A percentile compares a stretch with the other conserved stretches of the same genome.
Evolutionary conservation across 306 rosid species (phyloP).

Genomic region (Macrotyloma uniflorum): DNA sequence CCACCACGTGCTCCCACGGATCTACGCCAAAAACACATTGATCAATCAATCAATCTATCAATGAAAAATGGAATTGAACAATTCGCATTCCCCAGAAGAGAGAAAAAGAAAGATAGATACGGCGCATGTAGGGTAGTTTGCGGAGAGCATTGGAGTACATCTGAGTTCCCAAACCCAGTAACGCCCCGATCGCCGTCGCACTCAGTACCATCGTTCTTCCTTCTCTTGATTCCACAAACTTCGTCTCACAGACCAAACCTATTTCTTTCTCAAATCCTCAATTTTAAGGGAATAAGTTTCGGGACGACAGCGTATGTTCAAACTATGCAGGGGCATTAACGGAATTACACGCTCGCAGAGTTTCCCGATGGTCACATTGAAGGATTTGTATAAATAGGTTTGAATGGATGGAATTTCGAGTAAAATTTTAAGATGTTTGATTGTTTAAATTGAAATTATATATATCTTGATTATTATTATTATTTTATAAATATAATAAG

Average conservation of each 20-base stretch:
- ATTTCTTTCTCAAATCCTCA: neutral
- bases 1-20: constrained; percentile 97
- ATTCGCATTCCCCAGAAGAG: neutral
- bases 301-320: too few relatives aligned
- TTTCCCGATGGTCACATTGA: too few relatives aligned
- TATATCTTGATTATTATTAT: too few relatives aligned
- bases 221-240: neutral
- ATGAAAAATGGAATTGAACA: neutral
- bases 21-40: constrained; percentile 46
- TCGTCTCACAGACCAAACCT: neutral
- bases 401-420: too few relatives aligned
- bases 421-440: too few relatives aligned
- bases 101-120: constrained; percentile 42
- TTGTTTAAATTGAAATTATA: too few relatives aligned
- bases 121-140: constrained; percentile 98
- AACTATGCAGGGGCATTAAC: too few relatives aligned
- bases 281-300: neutral
- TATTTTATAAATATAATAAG: too few relatives aligned
- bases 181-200: constrained; percentile 84
- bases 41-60: neutral
- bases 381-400: too few relatives aligned
- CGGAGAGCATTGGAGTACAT: constrained; percentile 98
- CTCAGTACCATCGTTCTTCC: constrained; percentile 61
- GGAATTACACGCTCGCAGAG: too few relatives aligned
- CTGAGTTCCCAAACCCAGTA: constrained; percentile 84